Percentiles rank a stretch among this genome's conserved stretches.
phyloP scores from a whole-genome alignment of 257 asterid species.

The Salvia splendens region DNA sequence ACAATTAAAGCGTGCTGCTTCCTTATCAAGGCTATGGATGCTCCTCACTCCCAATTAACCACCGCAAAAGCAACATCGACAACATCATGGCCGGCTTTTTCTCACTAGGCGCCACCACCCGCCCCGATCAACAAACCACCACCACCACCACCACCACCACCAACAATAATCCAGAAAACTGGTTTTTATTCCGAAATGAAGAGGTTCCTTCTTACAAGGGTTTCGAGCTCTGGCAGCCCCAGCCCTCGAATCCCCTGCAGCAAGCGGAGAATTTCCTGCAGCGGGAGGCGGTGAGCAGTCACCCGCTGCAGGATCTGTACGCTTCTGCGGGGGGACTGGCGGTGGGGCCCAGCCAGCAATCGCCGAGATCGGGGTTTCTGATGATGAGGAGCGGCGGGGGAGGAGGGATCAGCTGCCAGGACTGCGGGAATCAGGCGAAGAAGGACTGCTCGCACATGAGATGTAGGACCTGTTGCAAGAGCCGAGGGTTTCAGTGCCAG shows the following conservation, averaged over 20 bases:
- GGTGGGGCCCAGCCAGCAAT: conserved; percentile 50
- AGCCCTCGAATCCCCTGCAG: conserved; percentile 4
- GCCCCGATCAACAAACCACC: conserved; percentile 40
- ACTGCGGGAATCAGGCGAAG: conserved; percentile 87
- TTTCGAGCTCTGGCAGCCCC: conserved; percentile 77
- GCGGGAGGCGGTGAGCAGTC: not conserved
- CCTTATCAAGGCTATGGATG: conserved; percentile 44
- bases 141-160: conserved; percentile 37
- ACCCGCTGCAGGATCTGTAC: conserved; percentile 68
- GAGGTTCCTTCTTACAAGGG: conserved; percentile 60
- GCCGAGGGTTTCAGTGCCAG: conserved; percentile 74
- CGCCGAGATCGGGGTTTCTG: conserved; percentile 56
- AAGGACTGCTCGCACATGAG: conserved; percentile 86
- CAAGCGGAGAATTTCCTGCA: conserved; percentile 43
- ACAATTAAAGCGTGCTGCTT: conserved; percentile 32
- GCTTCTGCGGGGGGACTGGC: conserved; percentile 57
- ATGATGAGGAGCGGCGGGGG: conserved; percentile 68
- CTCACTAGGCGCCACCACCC: conserved; percentile 54
- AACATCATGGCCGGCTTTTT: conserved; percentile 75
- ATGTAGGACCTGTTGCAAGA: conserved; percentile 88
- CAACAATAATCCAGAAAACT: conserved; percentile 62
- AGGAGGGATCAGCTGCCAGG: conserved; percentile 84
- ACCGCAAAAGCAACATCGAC: too few relatives aligned
- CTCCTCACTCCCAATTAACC: conserved; percentile 24
- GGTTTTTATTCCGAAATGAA: conserved; percentile 68